A percentile compares a stretch with the other conserved stretches of the same genome.
Conservation (phyloP, 331 rosid species). For the Phaseolus coccineus region DNA sequence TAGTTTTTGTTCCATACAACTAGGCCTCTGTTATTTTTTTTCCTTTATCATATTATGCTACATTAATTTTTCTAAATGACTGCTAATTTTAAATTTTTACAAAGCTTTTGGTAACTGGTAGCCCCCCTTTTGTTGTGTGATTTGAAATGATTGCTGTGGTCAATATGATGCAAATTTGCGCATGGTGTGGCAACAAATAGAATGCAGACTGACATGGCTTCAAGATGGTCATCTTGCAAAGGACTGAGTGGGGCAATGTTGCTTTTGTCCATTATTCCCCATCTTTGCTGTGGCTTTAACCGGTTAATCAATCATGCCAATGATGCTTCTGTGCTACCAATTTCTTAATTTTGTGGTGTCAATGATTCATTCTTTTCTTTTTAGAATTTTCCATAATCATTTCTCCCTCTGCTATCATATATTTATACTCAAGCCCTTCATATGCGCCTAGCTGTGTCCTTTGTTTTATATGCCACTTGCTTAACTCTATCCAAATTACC, state of each 20-base stretch:
- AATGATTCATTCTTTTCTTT: constrained; percentile 26
- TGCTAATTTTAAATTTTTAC: constrained; percentile 45
- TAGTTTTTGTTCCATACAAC: constrained; percentile 50
- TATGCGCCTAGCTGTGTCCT: constrained; percentile 47
- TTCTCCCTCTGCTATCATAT: constrained; percentile 14
- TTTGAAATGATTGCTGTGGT: constrained; percentile 44
- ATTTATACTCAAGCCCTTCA: constrained; percentile 32
- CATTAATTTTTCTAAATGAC: constrained; percentile 43
- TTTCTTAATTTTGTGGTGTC: constrained; percentile 34
- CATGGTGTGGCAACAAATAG: constrained; percentile 41
- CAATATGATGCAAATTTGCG: constrained; percentile 44
- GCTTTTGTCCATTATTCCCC: constrained; percentile 44
- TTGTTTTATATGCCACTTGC: constrained; percentile 43
- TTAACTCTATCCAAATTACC: constrained; percentile 33
- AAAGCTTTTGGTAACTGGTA: constrained; percentile 11
- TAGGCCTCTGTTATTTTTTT: constrained; percentile 42
- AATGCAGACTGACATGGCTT: constrained; percentile 55
- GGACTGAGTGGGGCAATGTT: constrained; percentile 50
- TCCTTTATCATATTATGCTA: neutral
- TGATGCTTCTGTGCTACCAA: constrained; percentile 39
- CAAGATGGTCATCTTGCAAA: constrained; percentile 42
- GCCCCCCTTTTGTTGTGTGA: constrained; percentile 18
- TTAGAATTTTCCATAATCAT: constrained; percentile 39
- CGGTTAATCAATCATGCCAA: constrained; percentile 51
- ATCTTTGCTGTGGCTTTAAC: constrained; percentile 42